Percentiles rank a stretch among this genome's conserved stretches.
These are phyloP conservation scores for Termitomyces sp. DNA, from an alignment of 768 basidiomycete genomes.

Conservation along the genomic window DNA sequence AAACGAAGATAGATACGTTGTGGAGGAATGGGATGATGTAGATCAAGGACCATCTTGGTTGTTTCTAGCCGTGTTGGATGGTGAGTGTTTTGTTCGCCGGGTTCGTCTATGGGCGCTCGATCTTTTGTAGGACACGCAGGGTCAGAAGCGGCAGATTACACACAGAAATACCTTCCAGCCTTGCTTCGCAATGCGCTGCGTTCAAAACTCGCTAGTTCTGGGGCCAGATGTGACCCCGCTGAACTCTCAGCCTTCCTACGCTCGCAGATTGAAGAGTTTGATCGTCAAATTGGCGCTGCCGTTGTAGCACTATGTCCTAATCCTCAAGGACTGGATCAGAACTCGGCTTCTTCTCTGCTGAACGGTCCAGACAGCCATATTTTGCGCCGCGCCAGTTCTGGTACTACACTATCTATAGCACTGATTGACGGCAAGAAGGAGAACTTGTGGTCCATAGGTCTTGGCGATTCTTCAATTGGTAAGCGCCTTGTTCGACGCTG, in stretches of 20 bases:
- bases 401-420: conserved; percentile 12
- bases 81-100: neutral
- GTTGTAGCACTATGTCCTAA: conserved; percentile 9
- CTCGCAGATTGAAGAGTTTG: conserved; percentile 12
- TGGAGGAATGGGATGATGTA: conserved; percentile 16
- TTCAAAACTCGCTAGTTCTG: conserved; percentile 1
- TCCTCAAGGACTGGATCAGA: conserved; percentile 4
- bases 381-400: conserved; percentile 11
- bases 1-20: conserved; percentile 16
- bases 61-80: conserved; percentile 17
- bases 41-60: conserved; percentile 9
- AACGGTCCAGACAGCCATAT: conserved; percentile 1
- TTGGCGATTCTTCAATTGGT: conserved; percentile 17
- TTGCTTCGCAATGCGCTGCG: conserved; percentile 12
- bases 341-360: conserved; percentile 1
- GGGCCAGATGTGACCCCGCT: neutral
- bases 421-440: conserved; percentile 14
- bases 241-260: conserved; percentile 10
- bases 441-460: conserved; percentile 14
- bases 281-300: conserved; percentile 10
- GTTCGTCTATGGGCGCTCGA: neutral
- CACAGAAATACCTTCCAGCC: conserved; percentile 7
- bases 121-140: conserved; percentile 11
- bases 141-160: conserved; percentile 11
- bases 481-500: neutral